phyloP scores from a whole-genome alignment of 192 early-diverging fungal genomes.

The Pilaira anomala region DNA sequence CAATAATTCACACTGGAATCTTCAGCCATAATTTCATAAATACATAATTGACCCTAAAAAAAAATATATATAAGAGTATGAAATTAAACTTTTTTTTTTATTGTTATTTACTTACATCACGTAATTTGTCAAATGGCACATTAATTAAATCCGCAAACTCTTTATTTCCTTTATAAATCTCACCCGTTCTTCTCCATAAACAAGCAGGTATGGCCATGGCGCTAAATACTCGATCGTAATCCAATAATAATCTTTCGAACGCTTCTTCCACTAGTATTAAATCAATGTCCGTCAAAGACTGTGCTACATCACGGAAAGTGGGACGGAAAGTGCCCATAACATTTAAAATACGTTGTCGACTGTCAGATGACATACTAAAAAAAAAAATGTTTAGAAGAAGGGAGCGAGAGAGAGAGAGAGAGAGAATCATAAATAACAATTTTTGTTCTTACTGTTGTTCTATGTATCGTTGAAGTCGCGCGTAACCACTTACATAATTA shows the following conservation, averaged over 20 bases:
- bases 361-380: conserved; percentile 63
- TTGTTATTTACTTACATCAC: conserved; percentile 32
- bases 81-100: background rate
- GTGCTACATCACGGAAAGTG: conserved; percentile 82
- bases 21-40: conserved; percentile 84
- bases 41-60: conserved; percentile 38
- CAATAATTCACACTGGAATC: conserved; percentile 96
- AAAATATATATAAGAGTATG: background rate
- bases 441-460: conserved; percentile 73
- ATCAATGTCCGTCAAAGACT: conserved; percentile 90
- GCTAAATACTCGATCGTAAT: conserved; percentile 94
- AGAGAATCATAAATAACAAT: background rate
- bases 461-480: conserved; percentile 87
- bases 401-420: background rate
- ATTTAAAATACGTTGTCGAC: conserved; percentile 75
- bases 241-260: conserved; percentile 91
- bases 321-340: conserved; percentile 90
- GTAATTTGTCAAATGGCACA: conserved; percentile 77
- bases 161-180: conserved; percentile 95
- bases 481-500: conserved; percentile 92
- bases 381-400: conserved; percentile 1
- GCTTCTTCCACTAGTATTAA: conserved; percentile 93
- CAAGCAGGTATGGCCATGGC: conserved; percentile 93
- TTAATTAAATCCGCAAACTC: conserved; percentile 90
- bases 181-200: conserved; percentile 93